Conservation (phyloP, 805 yeast species). For the Pichia rugopelliculosa region DNA sequence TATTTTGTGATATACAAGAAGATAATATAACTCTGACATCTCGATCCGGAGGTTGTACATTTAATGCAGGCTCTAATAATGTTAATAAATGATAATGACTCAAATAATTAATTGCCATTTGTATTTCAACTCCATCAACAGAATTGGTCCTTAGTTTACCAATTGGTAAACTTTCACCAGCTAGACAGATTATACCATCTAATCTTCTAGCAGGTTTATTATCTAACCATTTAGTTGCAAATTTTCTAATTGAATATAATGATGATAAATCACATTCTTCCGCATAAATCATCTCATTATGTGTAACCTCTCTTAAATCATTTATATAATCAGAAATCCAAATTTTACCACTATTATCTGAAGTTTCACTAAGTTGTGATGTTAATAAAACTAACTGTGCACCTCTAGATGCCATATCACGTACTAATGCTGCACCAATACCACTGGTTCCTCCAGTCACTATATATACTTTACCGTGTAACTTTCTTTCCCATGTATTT, state of each 20-base stretch:
- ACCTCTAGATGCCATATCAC: slow-evolving; percentile 70
- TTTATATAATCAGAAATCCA: slow-evolving; percentile 80
- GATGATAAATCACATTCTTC: slow-evolving; percentile 80
- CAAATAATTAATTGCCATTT: slow-evolving; percentile 74
- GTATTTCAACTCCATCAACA: slow-evolving; percentile 79
- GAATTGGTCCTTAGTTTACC: slow-evolving; percentile 59
- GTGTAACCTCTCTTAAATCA: slow-evolving; percentile 62
- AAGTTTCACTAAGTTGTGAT: slow-evolving; percentile 41
- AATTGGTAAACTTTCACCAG: slow-evolving; percentile 73
- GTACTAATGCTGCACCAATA: slow-evolving; percentile 68
- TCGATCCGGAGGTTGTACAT: slow-evolving; percentile 89
- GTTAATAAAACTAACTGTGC: slow-evolving; percentile 80
- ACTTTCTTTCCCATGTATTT: slow-evolving; percentile 87
- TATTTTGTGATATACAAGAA: slow-evolving; percentile 68
- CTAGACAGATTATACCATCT: slow-evolving; percentile 85
- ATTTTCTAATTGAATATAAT: slow-evolving; percentile 69
- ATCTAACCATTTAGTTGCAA: slow-evolving; percentile 93
- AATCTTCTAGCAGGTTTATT: slow-evolving; percentile 83
- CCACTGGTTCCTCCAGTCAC: slow-evolving; percentile 95
- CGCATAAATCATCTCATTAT: slow-evolving; percentile 76
- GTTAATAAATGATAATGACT: slow-evolving; percentile 78
- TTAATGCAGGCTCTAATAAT: slow-evolving; percentile 72
- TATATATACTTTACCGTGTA: slow-evolving; percentile 82
- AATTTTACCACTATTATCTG: slow-evolving; percentile 27
- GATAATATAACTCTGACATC: slow-evolving; percentile 81